phyloP scores from a whole-genome alignment of 1,284 basidiomycete species.

The Flammula alnicola region DNA sequence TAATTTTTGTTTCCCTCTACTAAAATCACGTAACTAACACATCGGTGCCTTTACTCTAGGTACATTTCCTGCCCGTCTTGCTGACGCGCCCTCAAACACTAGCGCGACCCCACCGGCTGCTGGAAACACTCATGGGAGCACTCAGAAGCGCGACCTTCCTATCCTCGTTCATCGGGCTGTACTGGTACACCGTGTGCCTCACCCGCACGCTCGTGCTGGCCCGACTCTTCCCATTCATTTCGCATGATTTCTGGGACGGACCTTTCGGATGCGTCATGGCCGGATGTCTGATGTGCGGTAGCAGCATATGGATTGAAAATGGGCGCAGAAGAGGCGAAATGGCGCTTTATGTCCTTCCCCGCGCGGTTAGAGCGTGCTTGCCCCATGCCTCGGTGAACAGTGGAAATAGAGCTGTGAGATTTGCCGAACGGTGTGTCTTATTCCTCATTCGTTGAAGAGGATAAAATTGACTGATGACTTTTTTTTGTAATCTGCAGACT shows the following conservation, averaged over 20 bases:
- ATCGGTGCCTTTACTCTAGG: too few species aligned
- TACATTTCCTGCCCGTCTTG: conserved; percentile 68
- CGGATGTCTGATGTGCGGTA: conserved; percentile 74
- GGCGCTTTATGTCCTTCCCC: conserved; percentile 75
- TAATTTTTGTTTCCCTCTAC: conserved; percentile 2
- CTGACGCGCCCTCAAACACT: conserved; percentile 60
- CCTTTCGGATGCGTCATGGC: conserved; percentile 67
- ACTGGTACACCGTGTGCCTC: conserved; percentile 70
- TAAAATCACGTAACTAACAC: conserved; percentile 7
- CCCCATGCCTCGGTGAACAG: conserved; percentile 56
- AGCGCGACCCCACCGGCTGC: conserved; percentile 44
- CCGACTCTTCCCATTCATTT: conserved; percentile 62
- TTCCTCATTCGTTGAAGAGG: background rate
- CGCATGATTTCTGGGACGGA: conserved; percentile 79
- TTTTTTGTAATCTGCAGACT: conserved; percentile 34
- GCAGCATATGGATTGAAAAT: conserved; percentile 77
- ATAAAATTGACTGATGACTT: conserved; percentile 4
- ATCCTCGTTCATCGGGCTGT: conserved; percentile 69
- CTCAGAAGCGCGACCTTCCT: conserved; percentile 73
- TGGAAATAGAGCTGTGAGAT: conserved; percentile 40
- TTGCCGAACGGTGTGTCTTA: conserved; percentile 55
- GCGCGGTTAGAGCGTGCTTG: conserved; percentile 64
- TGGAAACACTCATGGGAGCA: conserved; percentile 51
- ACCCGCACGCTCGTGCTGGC: conserved; percentile 68
- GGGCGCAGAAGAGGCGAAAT: conserved; percentile 74